Conservation (phyloP, 768 basidiomycete genomes). For the Phaffia australis region DNA sequence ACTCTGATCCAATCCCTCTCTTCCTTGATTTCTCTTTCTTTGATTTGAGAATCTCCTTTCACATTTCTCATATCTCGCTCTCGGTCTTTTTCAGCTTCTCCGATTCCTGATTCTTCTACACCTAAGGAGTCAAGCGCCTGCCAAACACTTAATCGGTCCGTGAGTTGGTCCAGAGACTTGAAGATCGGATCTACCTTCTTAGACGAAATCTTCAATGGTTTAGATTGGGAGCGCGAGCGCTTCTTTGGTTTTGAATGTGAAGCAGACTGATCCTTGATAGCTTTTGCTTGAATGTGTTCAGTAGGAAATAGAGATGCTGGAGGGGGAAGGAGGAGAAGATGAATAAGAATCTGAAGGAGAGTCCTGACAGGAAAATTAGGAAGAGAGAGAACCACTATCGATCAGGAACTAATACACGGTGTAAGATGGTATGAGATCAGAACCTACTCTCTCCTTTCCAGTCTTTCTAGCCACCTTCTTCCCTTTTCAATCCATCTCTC, state of each 20-base stretch:
- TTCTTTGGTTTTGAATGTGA: neutral
- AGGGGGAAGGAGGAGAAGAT: slow-evolving; percentile 15
- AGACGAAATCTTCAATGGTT: neutral
- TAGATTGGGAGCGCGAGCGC: slow-evolving; percentile 5
- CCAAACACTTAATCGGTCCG: slow-evolving; percentile 22
- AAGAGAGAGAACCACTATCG: neutral
- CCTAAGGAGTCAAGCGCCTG: slow-evolving; percentile 20
- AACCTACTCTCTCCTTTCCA: slow-evolving; percentile 22
- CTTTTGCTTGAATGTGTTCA: neutral
- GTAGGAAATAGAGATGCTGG: neutral
- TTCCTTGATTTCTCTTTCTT: neutral
- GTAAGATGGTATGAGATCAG: neutral
- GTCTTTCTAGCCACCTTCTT: slow-evolving; percentile 18
- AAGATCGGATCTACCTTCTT: neutral
- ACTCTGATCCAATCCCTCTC: slow-evolving; percentile 10
- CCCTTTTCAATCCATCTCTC: slow-evolving; percentile 5
- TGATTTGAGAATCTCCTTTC: neutral
- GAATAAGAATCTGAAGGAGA: slow-evolving; percentile 18
- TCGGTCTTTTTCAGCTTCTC: neutral
- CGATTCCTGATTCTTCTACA: neutral
- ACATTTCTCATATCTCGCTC: neutral
- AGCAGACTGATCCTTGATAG: neutral
- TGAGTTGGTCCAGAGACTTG: slow-evolving; percentile 18
- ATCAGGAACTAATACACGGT: neutral
- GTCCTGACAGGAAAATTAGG: neutral